A percentile compares a stretch with the other conserved stretches of the same genome.
phyloP scores from a whole-genome alignment of 139 green algal species.

The Picochlorum sp. region DNA sequence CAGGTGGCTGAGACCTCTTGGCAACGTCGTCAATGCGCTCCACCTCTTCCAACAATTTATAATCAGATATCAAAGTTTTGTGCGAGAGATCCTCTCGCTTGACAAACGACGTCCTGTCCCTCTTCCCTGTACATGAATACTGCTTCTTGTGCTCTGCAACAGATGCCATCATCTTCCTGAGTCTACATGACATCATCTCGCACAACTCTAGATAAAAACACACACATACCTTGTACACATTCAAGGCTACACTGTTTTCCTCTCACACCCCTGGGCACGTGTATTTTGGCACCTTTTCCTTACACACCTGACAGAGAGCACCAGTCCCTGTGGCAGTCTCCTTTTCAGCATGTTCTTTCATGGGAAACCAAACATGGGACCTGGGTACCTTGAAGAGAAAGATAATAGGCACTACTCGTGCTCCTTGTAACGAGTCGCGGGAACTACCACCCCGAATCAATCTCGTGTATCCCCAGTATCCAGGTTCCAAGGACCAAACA shows the following conservation, averaged over 20 bases:
- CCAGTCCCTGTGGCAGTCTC: too few species aligned
- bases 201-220: neutral
- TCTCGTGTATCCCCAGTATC: too few species aligned
- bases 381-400: too few species aligned
- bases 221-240: conserved; percentile 28
- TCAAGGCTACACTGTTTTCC: conserved; percentile 34
- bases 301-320: conserved; percentile 16
- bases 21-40: conserved; percentile 26
- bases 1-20: conserved; percentile 24
- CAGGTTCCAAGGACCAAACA: too few species aligned
- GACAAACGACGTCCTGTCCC: conserved; percentile 37
- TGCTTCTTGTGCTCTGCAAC: conserved; percentile 27
- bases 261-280: conserved; percentile 25
- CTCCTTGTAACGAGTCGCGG: too few species aligned
- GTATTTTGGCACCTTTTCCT: conserved; percentile 14
- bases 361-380: too few species aligned
- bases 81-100: conserved; percentile 19
- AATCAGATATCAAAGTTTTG: conserved; percentile 23
- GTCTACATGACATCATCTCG: too few species aligned
- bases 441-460: too few species aligned
- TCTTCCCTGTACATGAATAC: conserved; percentile 28
- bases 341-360: too few species aligned
- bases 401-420: too few species aligned
- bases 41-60: conserved; percentile 32
- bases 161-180: too few species aligned